A percentile compares a stretch with the other conserved stretches of the same genome.
Evolutionary conservation across 2,329 filamentous ascomycete species (phyloP).

Genomic region (Mollisia scopiformis): DNA sequence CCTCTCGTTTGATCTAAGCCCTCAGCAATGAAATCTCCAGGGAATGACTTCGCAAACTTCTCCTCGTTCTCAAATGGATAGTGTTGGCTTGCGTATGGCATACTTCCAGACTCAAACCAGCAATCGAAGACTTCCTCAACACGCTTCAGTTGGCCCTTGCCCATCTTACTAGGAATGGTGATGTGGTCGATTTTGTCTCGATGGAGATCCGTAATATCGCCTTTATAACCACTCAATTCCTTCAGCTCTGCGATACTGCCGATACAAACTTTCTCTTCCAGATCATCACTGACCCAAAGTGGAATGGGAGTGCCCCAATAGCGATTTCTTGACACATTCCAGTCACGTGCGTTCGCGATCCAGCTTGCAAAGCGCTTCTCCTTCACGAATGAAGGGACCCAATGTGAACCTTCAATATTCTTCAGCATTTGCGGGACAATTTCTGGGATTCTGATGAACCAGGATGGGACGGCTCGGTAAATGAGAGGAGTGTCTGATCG

Average conservation of each 20-base stretch:
- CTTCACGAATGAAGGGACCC: slow-evolving; percentile 90
- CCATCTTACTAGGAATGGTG: slow-evolving; percentile 87
- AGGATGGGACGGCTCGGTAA: slow-evolving; percentile 87
- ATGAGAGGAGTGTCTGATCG: slow-evolving; percentile 95
- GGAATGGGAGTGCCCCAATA: slow-evolving; percentile 97
- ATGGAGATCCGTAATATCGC: slow-evolving; percentile 84
- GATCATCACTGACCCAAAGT: slow-evolving; percentile 88
- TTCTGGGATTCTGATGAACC: slow-evolving; percentile 88
- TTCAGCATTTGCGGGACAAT: slow-evolving; percentile 88
- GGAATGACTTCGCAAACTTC: slow-evolving; percentile 78
- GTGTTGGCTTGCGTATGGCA: slow-evolving; percentile 90
- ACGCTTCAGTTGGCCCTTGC: slow-evolving; percentile 80
- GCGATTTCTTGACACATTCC: slow-evolving; percentile 91
- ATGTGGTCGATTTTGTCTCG: slow-evolving; percentile 93
- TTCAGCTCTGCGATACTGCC: slow-evolving; percentile 85
- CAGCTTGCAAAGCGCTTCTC: slow-evolving; percentile 89
- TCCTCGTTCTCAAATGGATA: slow-evolving; percentile 92
- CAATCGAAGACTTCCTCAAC: slow-evolving; percentile 93
- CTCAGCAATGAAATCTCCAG: slow-evolving; percentile 93
- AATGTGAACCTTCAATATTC: slow-evolving; percentile 87
- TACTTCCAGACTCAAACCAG: slow-evolving; percentile 95
- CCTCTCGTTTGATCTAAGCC: slow-evolving; percentile 92
- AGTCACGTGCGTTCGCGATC: slow-evolving; percentile 90
- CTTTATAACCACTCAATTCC: slow-evolving; percentile 82
- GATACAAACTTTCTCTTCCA: slow-evolving; percentile 83